Evolutionary conservation across 2,329 filamentous ascomycete genomes (phyloP), one percentile per base, ranked within the genome.

Genomic region (Tolypocladium inflatum): DNA sequence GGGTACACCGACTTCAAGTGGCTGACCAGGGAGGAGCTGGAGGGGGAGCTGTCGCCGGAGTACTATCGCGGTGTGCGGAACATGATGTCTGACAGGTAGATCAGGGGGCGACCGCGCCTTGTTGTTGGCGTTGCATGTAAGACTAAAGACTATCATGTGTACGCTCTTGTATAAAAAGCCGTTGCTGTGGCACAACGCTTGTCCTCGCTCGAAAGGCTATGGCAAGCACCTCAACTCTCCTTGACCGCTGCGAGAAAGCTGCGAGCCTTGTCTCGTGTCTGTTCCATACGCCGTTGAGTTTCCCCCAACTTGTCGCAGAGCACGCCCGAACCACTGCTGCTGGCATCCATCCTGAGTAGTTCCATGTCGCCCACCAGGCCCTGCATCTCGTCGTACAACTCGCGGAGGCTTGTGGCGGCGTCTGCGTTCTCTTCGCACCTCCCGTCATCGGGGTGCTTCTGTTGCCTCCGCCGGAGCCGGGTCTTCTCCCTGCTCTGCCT

Each of bases 21-120:
- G 94, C 74, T 97, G 67, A 88, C 90, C 30, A 92, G 88, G 73
- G 90, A 96, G 61, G 94, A 99, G 81, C 80, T 97, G 58, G 72
- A 87, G 71, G 77, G 84, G 65, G 78, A 80, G 62, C 81, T 97
- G 51, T 74, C 81, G 35, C 72, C 74, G 4, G 78, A 82, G 58
- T 96, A 96, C 76, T 96, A 85, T 78, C 80, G 76, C 61, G 80
- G 81, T 58, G 82, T 97, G 62, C 85, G 83, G 75, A 90, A 93
- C 71, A 94, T 96, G 87, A 81, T 97, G 75, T 82, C 86, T 26
- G 85, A 90, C 66, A 81, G 90, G 76, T 96, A 80, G 66, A 70
- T 33, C 13, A 17, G 48, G 42, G 58, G 45, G 55, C n/a, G 23
- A 19, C 10, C 11, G 8, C 30, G 50, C 55, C 37, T 53, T 42